These are phyloP conservation scores for Carex pumila DNA, from an alignment of 176 grass and related monocot species.

Conservation along the genomic window DNA sequence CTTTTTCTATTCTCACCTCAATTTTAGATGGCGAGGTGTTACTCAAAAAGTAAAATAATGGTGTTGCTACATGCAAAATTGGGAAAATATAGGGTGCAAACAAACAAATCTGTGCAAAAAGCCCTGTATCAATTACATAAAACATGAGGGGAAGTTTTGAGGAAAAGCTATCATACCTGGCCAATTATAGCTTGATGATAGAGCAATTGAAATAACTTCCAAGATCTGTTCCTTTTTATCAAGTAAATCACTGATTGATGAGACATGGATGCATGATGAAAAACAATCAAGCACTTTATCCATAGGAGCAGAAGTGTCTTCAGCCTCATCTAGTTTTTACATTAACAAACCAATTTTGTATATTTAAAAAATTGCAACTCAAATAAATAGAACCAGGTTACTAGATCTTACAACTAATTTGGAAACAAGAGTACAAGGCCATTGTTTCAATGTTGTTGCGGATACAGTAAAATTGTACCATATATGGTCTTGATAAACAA, in stretches of 20 bases:
- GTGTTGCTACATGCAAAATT: background rate
- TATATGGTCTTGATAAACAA: background rate
- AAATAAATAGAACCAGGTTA: background rate
- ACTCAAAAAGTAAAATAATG: background rate
- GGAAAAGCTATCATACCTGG: conserved; percentile 40
- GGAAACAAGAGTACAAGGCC: background rate
- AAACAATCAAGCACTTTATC: conserved; percentile 87
- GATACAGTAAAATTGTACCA: background rate
- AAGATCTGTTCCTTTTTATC: conserved; percentile 52
- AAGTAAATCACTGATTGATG: conserved; percentile 53
- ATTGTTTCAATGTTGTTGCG: background rate
- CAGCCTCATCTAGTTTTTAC: conserved; percentile 58
- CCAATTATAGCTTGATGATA: conserved; percentile 73
- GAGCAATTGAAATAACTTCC: conserved; percentile 63
- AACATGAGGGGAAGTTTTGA: background rate
- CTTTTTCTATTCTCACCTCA: background rate
- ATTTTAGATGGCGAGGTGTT: background rate
- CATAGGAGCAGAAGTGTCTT: conserved; percentile 60
- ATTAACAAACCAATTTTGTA: conserved; percentile 34
- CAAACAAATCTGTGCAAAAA: background rate
- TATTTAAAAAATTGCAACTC: background rate
- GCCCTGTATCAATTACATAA: background rate
- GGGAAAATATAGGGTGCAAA: background rate
- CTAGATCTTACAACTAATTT: background rate
- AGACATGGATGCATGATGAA: conserved; percentile 58